Base-by-base conservation (phyloP, 2,329 filamentous ascomycete genomes). In the Dothideomycetes sp. region DNA sequence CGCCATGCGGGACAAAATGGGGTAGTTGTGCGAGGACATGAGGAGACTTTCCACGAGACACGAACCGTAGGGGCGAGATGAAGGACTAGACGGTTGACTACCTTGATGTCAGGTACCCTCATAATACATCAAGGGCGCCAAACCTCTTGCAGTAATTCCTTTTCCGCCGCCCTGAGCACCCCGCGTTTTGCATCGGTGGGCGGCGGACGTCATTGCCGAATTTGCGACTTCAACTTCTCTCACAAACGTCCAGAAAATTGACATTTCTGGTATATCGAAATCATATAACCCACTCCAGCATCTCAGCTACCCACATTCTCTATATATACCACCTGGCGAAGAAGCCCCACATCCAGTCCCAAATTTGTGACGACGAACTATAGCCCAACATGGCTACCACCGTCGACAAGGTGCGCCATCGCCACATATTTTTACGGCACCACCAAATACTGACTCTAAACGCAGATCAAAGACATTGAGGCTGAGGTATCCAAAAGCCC, bases 401-500 rank as follows among this genome's bases (percentile, higher is more conserved):
- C 31, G 87, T 95, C 61, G 89, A 96, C 56, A 96, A 96, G 82
- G 86, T 84, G 33, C 35, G 38, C 37, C 15, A 41, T 29, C 19
- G 35, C 33, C 31, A 19, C 31, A 38, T n/a, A 19, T 31, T 38
- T 30, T 27, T n/a, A 32, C 27, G 34, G 24, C 29, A 45, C 29
- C 17, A 57, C n/a, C 65, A 68, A 53, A 36, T 9, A 64, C 52
- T 38, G 43, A 36, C 46, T 40, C 52, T 52, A 47, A 48, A 47
- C 53, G 60, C 57, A 91, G 84, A 95, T 96, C 74, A 94, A 94
- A 66, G 84, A 89, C 57, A 84, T 95, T 65, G 89, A 95, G 83
- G 68, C 81, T 70, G 89, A 95, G 76, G 84, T 89, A 75, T 63
- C 75, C 68, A 15, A 31, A 19, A 5, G 5, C 50, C 47, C 41